Percentiles rank a stretch among this genome's conserved stretches.
phyloP scores from a whole-genome alignment of 164 flowering plant species.

The Buxus sempervirens region DNA sequence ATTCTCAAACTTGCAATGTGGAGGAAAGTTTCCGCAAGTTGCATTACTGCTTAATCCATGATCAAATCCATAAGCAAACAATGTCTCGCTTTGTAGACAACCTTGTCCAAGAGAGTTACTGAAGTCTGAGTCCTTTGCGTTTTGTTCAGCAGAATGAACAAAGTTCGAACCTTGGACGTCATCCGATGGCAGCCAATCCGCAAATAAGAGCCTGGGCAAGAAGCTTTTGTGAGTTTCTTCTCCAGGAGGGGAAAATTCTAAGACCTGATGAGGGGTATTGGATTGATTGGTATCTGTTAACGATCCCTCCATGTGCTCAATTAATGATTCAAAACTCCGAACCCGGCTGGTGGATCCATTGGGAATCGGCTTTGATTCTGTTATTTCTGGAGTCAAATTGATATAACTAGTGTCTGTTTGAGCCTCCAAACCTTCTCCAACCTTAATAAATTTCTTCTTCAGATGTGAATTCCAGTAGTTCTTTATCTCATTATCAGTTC shows the following conservation, averaged over 20 bases:
- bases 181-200: conserved; percentile 63
- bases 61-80: conserved; percentile 18
- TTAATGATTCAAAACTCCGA: conserved; percentile 26
- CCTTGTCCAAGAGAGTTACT: conserved; percentile 14
- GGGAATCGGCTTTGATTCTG: conserved; percentile 12
- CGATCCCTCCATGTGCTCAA: conserved; percentile 18
- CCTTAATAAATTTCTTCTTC: conserved; percentile 51
- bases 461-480: conserved; percentile 86
- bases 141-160: conserved; percentile 8
- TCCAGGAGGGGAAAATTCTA: conserved; percentile 1
- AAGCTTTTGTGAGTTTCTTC: conserved; percentile 14
- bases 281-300: conserved; percentile 17
- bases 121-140: conserved; percentile 9
- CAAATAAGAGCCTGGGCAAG: conserved; percentile 60
- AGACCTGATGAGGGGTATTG: background rate
- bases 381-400: conserved; percentile 19
- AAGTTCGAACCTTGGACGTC: conserved; percentile 12
- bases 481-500: conserved; percentile 92
- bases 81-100: conserved; percentile 10
- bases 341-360: conserved; percentile 6
- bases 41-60: conserved; percentile 6
- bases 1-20: conserved; percentile 27
- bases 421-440: conserved; percentile 24
- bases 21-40: conserved; percentile 10
- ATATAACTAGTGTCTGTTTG: conserved; percentile 8